phyloP scores from a whole-genome alignment of 306 rosid genomes.

The Castanea crenata region DNA sequence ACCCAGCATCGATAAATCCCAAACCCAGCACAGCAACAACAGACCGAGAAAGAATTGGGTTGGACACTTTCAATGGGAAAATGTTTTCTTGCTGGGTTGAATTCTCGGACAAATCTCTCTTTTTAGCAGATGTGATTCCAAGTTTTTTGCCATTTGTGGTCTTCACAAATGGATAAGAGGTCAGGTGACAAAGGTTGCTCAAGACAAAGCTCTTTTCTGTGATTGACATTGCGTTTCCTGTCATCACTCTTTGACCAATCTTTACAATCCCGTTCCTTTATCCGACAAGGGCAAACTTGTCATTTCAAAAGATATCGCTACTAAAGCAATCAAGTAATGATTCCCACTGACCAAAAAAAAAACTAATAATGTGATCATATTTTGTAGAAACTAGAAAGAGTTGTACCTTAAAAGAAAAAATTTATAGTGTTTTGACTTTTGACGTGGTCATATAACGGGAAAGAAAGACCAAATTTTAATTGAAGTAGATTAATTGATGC shows the following conservation, averaged over 20 bases:
- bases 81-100: slow-evolving; percentile 16
- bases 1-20: slow-evolving; percentile 91
- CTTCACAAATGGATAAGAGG: slow-evolving; percentile 21
- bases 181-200: neutral
- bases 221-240: slow-evolving; percentile 29
- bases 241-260: no score
- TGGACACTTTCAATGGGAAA: slow-evolving; percentile 41
- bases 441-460: no score
- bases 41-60: slow-evolving; percentile 46
- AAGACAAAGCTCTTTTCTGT: slow-evolving; percentile 35
- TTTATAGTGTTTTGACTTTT: no score
- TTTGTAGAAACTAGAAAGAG: no score
- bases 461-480: no score
- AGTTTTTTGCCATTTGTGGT: slow-evolving; percentile 31
- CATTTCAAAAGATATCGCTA: neutral
- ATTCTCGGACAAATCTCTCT: slow-evolving; percentile 35
- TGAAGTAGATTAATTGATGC: no score
- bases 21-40: slow-evolving; percentile 64
- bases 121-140: slow-evolving; percentile 28
- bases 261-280: neutral
- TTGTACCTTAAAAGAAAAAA: no score
- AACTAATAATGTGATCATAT: no score
- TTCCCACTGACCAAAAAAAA: no score
- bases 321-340: no score
- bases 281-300: neutral